These are phyloP conservation scores for Lodderomyces parapsilosis DNA, from an alignment of 1,139 yeast species.

Conservation along the genomic window DNA sequence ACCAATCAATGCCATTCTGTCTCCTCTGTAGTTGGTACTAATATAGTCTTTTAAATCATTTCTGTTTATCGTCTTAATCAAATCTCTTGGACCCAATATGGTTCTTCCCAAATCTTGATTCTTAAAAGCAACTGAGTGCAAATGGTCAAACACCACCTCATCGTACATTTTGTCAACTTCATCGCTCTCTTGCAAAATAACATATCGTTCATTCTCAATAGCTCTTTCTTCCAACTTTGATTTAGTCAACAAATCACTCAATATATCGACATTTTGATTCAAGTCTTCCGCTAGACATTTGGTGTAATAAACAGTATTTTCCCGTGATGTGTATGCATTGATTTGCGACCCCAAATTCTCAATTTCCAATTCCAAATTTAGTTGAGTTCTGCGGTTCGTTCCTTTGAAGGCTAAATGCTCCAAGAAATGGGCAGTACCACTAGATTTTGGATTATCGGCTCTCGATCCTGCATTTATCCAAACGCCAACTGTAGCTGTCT, in stretches of 20 bases:
- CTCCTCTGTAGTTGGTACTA: constrained; percentile 86
- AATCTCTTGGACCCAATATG: constrained; percentile 91
- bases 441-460: constrained; percentile 81
- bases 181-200: constrained; percentile 92
- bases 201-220: constrained; percentile 93
- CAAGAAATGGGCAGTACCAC: constrained; percentile 95
- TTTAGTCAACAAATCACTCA: constrained; percentile 85
- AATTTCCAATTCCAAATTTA: constrained; percentile 83
- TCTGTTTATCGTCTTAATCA: constrained; percentile 77
- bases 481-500: constrained; percentile 96
- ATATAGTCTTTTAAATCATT: constrained; percentile 79
- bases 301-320: constrained; percentile 95
- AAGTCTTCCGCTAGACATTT: constrained; percentile 80
- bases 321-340: constrained; percentile 96
- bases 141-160: constrained; percentile 95
- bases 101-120: constrained; percentile 95
- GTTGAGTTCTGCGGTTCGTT: constrained; percentile 78
- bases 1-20: constrained; percentile 95
- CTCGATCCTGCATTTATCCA: constrained; percentile 98
- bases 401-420: constrained; percentile 98
- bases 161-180: constrained; percentile 98
- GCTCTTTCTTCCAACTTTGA: constrained; percentile 81
- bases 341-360: constrained; percentile 96
- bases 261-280: constrained; percentile 80
- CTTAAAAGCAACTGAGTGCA: constrained; percentile 88